phyloP scores from a whole-genome alignment of 306 rosid genomes.

The Macrotyloma uniflorum region DNA sequence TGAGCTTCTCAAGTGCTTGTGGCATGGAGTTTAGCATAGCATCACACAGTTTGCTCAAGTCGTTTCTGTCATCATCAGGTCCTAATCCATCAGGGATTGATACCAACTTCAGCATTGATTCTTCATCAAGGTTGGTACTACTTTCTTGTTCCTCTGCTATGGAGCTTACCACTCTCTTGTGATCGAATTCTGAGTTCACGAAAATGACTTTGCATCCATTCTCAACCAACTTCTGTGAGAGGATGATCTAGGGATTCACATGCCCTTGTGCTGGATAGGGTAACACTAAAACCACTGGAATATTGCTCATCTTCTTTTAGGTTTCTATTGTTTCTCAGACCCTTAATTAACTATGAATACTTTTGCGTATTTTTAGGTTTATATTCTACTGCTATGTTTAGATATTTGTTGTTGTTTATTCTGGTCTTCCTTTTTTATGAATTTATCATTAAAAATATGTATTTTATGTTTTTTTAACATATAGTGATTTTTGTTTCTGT shows the following conservation, averaged over 20 bases:
- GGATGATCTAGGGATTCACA: conserved; percentile 25
- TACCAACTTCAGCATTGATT: conserved; percentile 11
- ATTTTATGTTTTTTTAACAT: no score
- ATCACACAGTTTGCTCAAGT: background rate
- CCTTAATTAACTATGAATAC: no score
- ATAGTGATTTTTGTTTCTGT: no score
- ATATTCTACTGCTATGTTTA: no score
- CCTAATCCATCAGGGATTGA: conserved; percentile 48
- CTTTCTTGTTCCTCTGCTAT: background rate
- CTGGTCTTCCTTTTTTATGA: no score
- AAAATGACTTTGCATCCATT: conserved; percentile 46
- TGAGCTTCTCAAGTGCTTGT: conserved; percentile 55
- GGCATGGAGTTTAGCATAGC: conserved; percentile 34
- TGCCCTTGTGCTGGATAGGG: conserved; percentile 41
- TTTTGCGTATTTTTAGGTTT: no score
- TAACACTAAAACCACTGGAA: background rate
- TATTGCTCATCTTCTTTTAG: no score
- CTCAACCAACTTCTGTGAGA: conserved; percentile 40
- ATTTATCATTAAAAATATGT: no score
- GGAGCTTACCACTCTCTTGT: conserved; percentile 38
- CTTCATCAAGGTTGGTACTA: background rate
- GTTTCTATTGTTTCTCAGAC: no score
- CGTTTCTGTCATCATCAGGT: conserved; percentile 41
- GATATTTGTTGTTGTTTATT: no score
- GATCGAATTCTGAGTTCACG: conserved; percentile 43